Evolutionary conservation across 805 yeast genomes (phyloP), one percentile per base, ranked within the genome.

Genomic region (Saturnispora diversa): DNA sequence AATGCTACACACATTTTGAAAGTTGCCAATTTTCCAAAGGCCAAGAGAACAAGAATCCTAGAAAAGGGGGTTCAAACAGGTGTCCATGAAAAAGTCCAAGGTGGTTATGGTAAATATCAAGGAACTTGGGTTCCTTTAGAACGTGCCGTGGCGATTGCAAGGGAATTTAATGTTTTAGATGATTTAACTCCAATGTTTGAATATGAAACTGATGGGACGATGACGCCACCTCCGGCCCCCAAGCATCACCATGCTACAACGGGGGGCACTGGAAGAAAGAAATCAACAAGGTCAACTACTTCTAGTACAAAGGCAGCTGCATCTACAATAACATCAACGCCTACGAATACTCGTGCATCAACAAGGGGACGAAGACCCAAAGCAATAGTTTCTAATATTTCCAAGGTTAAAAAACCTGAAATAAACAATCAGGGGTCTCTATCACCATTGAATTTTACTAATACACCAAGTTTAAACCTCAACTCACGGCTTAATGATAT

Each of bases 51-150:
- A 15, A 80, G 94, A 52, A 86, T 88, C 46, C 70, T 88, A 51
- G 97, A 88, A 58, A 77, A 82, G 53, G 96, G 88, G 48, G 95
- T 90, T n/a, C 96, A 90, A 55, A 74, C 72, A 31, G 95, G 94
- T 5, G 63, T 69, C 15, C 97, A 88, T 58, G 96, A 88, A 54
- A 90, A 90, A 59, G 86, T 88, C 17, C 97, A 88, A 60, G 97
- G 97, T 46, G 97, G 97, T 2, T 88, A 87, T 58, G 97, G 97
- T 40, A 80, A 88, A 55, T 90, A 87, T 60, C 97, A 90, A 61
- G 97, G 97, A 13, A 88, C 97, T 3, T 88, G 97, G 96, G 90
- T 88, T 5, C 97, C 97, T 0, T 62, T 85, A 46, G 77, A 71
- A 5, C 75, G 84, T 36, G 97, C 96, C 1, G 63, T 67, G 22